Base-by-base conservation (phyloP, 768 basidiomycete species). In the Tricholoma matsutake region DNA sequence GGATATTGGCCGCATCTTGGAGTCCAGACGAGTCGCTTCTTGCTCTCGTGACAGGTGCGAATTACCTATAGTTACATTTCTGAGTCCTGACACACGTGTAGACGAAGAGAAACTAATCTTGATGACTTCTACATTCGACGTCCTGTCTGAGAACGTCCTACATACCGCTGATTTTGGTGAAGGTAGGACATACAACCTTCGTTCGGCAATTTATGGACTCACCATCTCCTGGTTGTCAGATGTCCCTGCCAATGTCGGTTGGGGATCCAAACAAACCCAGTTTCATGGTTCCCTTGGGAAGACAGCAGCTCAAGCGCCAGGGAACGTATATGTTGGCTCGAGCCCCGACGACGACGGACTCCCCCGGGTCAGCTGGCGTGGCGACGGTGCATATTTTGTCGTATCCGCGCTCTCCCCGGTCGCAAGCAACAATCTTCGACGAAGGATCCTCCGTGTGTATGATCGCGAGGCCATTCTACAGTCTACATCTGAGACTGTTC, bases 231-330 rank as follows among this genome's bases (percentile, higher is more conserved):
- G 39, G 37, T 31, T 64, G 60, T 4, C 66, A 94, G 94, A 94
- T 71, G 85, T 88, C 25, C 92, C 92, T 2, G 94, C 98, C 68
- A 93, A 96, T 67, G 94, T 98, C 61, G 97, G 97, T 14, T 99
- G 97, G 97, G 97, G 97, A 41, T 91, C 92, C 1, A 96, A 96
- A 69, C 83, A 91, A 71, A 98, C 97, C 0, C 97, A 99, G 69
- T 99, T 99, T 71, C 95, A 98, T 66, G 97, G 97, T 9, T 96
- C 95, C 0, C 78, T 94, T 4, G 96, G 97, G 16, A 98, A 98
- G 72, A 76, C 83, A 1, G 90, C 91, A 22, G 92, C 93, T 0
- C 83, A 85, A 63, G 79, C 82, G 28, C 75, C 81, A 5, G 63
- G 74, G 14, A 66, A 75, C 35, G 68, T 74, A 4, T 69, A 66